phyloP scores from a whole-genome alignment of 495 filamentous ascomycete genomes.

The Talaromyces liani region DNA sequence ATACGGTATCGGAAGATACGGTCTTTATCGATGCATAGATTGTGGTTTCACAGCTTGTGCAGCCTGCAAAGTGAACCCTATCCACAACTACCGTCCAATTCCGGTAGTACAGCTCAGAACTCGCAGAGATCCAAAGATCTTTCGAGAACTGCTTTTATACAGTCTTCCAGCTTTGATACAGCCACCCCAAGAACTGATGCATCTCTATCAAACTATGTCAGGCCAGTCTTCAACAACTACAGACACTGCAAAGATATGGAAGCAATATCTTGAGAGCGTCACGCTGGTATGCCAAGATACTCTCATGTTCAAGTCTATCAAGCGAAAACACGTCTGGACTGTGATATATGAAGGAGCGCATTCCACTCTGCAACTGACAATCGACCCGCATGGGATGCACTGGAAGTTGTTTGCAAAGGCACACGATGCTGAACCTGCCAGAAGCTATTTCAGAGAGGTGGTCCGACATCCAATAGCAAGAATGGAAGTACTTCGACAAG shows the following conservation, averaged over 20 bases:
- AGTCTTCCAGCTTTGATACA: neutral
- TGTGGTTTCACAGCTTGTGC: constrained; percentile 52
- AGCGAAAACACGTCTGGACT: constrained; percentile 45
- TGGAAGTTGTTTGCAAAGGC: constrained; percentile 52
- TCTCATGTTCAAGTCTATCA: constrained; percentile 38
- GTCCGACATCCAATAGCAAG: constrained; percentile 50
- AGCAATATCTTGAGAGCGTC: constrained; percentile 28
- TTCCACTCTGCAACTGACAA: constrained; percentile 42
- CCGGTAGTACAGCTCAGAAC: constrained; percentile 2
- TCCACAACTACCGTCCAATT: constrained; percentile 37
- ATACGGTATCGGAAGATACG: constrained; percentile 22
- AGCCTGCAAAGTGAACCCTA: constrained; percentile 48
- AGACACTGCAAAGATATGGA: constrained; percentile 21
- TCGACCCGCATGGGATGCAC: constrained; percentile 30
- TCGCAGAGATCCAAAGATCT: neutral
- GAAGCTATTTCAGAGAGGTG: constrained; percentile 36
- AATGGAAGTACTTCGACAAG: constrained; percentile 24
- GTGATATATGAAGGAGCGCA: constrained; percentile 40
- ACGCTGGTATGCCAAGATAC: constrained; percentile 26
- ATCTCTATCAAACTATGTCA: neutral
- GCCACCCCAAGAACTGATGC: neutral
- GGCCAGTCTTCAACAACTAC: neutral
- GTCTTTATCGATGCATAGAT: constrained; percentile 39
- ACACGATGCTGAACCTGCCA: constrained; percentile 21
- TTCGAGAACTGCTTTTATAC: constrained; percentile 3